A percentile compares a stretch with the other conserved stretches of the same genome.
phyloP scores from a whole-genome alignment of 2,329 filamentous ascomycete species.

The Peltaster fructicola region DNA sequence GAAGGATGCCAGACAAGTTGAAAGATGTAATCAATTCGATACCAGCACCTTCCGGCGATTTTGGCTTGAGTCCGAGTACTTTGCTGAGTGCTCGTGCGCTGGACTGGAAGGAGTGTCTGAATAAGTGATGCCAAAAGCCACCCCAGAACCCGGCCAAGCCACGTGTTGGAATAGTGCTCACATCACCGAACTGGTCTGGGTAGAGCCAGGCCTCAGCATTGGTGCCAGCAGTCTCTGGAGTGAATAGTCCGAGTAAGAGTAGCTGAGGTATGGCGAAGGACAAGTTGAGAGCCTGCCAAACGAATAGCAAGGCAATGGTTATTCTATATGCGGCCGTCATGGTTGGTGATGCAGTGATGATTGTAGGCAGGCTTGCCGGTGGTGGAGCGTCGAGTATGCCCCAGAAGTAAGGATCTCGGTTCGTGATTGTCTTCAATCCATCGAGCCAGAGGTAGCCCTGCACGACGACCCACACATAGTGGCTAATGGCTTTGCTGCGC shows the following conservation, averaged over 20 bases:
- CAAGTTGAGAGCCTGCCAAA: slow-evolving; percentile 43
- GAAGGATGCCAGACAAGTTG: slow-evolving; percentile 46
- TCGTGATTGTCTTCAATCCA: slow-evolving; percentile 47
- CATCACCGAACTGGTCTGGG: slow-evolving; percentile 37
- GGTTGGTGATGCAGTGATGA: slow-evolving; percentile 24
- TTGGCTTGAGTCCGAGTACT: slow-evolving; percentile 13
- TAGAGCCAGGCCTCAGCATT: slow-evolving; percentile 44
- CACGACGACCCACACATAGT: no score
- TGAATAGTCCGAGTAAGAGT: slow-evolving; percentile 39
- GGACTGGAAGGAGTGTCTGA: slow-evolving; percentile 53
- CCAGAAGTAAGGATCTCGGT: slow-evolving; percentile 64
- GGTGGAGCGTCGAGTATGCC: slow-evolving; percentile 17
- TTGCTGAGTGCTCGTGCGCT: slow-evolving; percentile 34
- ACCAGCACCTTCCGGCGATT: slow-evolving; percentile 19
- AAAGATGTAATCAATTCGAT: slow-evolving; percentile 40
- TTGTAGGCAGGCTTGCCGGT: slow-evolving; percentile 28
- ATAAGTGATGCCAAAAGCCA: slow-evolving; percentile 77
- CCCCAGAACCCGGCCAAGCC: slow-evolving; percentile 73
- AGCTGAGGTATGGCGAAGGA: slow-evolving; percentile 44
- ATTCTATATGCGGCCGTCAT: slow-evolving; percentile 39
- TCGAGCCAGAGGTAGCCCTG: slow-evolving; percentile 54
- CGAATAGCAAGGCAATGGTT: slow-evolving; percentile 34
- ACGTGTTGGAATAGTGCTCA: slow-evolving; percentile 39
- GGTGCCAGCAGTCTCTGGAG: slow-evolving; percentile 42
- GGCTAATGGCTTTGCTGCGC: no score